phyloP scores from a whole-genome alignment of 2,329 filamentous ascomycete genomes.

The Nemania abortiva region DNA sequence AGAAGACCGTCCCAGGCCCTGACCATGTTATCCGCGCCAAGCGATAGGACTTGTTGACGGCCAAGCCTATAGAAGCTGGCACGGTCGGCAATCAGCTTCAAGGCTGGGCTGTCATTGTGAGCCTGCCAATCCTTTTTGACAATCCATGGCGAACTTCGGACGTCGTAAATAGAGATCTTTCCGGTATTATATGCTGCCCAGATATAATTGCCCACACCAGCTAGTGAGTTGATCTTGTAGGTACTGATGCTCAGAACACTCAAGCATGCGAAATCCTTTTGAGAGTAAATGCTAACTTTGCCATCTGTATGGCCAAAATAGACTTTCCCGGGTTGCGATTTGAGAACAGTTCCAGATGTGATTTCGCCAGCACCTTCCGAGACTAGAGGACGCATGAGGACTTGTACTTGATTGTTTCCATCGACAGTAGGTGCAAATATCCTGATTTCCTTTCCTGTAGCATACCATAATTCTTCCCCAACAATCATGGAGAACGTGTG shows the following conservation, averaged over 20 bases:
- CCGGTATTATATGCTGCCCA: conserved; percentile 97
- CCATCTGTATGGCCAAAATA: conserved; percentile 95
- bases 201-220: conserved; percentile 82
- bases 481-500: conserved; percentile 91
- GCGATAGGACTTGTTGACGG: conserved; percentile 83
- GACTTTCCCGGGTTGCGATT: conserved; percentile 79
- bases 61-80: conserved; percentile 89
- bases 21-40: conserved; percentile 88
- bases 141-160: conserved; percentile 82
- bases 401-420: conserved; percentile 78
- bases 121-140: conserved; percentile 96
- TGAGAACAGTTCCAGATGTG: conserved; percentile 82
- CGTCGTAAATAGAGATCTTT: conserved; percentile 93
- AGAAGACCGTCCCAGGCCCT: conserved; percentile 92
- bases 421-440: conserved; percentile 81
- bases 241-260: conserved; percentile 86
- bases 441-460: conserved; percentile 86
- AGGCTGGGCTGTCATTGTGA: conserved; percentile 80
- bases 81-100: conserved; percentile 80
- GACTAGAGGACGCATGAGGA: conserved; percentile 76
- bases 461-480: conserved; percentile 88
- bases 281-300: conserved; percentile 93
- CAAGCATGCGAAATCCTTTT: conserved; percentile 80
- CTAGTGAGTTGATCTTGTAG: conserved; percentile 93
- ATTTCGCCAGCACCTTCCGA: conserved; percentile 85